phyloP scores from a whole-genome alignment of 371 early-diverging fungal species.

The Saksenaea oblongispora region DNA sequence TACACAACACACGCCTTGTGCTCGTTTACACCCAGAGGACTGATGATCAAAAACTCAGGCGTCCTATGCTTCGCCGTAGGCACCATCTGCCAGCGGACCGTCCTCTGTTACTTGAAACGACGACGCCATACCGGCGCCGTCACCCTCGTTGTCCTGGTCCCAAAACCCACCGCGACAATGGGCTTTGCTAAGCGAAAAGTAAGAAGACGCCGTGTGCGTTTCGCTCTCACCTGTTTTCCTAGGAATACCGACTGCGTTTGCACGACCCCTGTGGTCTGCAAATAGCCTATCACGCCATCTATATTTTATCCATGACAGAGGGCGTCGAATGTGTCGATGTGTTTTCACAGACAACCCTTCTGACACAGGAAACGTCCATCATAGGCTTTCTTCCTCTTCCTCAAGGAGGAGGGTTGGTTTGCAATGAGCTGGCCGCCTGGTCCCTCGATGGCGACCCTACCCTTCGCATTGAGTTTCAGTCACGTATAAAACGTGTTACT shows the following conservation, averaged over 20 bases:
- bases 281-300: conserved; percentile 12
- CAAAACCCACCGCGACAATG: not conserved
- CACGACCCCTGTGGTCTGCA: conserved; percentile 9
- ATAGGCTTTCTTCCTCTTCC: conserved; percentile 14
- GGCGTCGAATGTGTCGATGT: conserved; percentile 10
- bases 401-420: conserved; percentile 5
- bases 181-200: conserved; percentile 9
- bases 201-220: not conserved
- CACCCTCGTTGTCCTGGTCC: conserved; percentile 5
- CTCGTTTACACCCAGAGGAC: not conserved
- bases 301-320: conserved; percentile 8
- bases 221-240: not conserved
- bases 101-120: not conserved
- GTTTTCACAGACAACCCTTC: not conserved
- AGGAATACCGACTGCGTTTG: conserved; percentile 10
- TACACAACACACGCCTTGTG: conserved; percentile 2
- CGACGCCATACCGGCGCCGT: not conserved
- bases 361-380: not conserved
- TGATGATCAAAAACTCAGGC: not conserved
- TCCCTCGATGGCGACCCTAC: not conserved
- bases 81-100: not conserved
- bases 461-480: conserved; percentile 28
- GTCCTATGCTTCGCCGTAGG: conserved; percentile 3
- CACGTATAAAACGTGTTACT: conserved; percentile 16
- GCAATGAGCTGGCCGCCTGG: conserved; percentile 6